Evolutionary conservation across 148 eudicot genomes (phyloP), one percentile per base, ranked within the genome.

Genomic region (Dysphania ambrosioides): DNA sequence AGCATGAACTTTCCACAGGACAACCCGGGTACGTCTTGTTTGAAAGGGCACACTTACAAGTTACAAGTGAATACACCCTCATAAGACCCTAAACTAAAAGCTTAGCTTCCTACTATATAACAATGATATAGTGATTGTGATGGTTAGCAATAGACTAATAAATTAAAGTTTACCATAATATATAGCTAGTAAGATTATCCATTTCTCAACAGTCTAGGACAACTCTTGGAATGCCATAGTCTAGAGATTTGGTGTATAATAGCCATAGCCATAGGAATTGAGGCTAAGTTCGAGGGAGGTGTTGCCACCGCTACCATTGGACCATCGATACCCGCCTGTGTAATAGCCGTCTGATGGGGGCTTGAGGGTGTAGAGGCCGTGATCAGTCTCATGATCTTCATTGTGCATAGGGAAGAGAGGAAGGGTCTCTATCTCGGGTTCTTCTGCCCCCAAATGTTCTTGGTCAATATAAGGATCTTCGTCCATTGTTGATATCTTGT

Each of bases 281-380:
- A 96, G 97, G 79, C 88, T 92, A 72, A 96, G 97, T 84, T 96
- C 99, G 63, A 96, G 91, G 35, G 97, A 90, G 79, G 97, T 75
- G 41, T 42, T 42, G 30, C 66, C 81, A 53, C 57, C 55, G 57
- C 21, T 55, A 59, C 68, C 80, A 34, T 71, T 67, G 1, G 73
- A 30, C 78, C 85, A 80, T 66, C 72, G 79, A 29, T 79, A 78
- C 66, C 77, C 75, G 23, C 80, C 77, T 5, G 73, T 78, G 51
- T 77, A 75, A 79, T 73, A 76, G 69, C 68, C 68, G 5, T 79
- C 79, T 8, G 74, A 29, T 35, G 68, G 80, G 24, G 82, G 79
- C 75, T 72, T 82, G 36, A 70, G 23, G 71, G 60, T 18, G 70
- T 32, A 76, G 82, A 70, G n/a, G n/a, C n/a, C n/a, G n/a, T n/a